phyloP scores from a whole-genome alignment of 1,139 yeast genomes.

The Saccharomyces hybrid region DNA sequence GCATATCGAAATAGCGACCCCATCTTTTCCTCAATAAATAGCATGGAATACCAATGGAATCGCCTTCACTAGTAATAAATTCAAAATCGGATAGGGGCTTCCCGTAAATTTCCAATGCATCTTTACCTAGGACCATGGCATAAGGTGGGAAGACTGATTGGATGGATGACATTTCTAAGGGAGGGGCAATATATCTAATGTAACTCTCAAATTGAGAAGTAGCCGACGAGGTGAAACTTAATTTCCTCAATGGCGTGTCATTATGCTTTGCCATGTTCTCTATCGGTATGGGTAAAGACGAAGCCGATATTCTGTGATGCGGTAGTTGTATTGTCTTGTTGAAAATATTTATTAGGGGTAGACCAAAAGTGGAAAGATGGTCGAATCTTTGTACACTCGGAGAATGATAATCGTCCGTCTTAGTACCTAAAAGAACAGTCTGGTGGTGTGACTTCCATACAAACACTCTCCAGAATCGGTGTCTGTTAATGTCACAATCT shows the following conservation, averaged over 20 bases:
- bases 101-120: slow-evolving; percentile 62
- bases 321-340: slow-evolving; percentile 17
- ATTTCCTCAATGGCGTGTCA: slow-evolving; percentile 5
- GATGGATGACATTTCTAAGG: slow-evolving; percentile 54
- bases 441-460: slow-evolving; percentile 74
- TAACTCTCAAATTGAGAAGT: slow-evolving; percentile 50
- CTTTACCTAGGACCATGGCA: slow-evolving; percentile 68
- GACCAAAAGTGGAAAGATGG: slow-evolving; percentile 47
- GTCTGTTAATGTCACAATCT: slow-evolving; percentile 47
- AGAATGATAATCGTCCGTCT: slow-evolving; percentile 40
- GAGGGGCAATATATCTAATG: slow-evolving; percentile 70
- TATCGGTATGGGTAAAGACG: not conserved
- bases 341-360: slow-evolving; percentile 57
- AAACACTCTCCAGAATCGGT: slow-evolving; percentile 58
- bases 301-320: slow-evolving; percentile 6
- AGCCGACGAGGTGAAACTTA: slow-evolving; percentile 13
- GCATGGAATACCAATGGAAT: slow-evolving; percentile 52
- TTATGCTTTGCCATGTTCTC: slow-evolving; percentile 5
- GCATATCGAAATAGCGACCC: slow-evolving; percentile 60
- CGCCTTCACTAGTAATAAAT: slow-evolving; percentile 58
- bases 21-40: slow-evolving; percentile 59
- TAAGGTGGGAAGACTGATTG: slow-evolving; percentile 65
- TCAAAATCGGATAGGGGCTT: slow-evolving; percentile 62
- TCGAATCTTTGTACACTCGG: slow-evolving; percentile 55
- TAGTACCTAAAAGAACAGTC: slow-evolving; percentile 46